Conservation (phyloP, 2,329 filamentous ascomycete species). For the Cordyceps cicadae region DNA sequence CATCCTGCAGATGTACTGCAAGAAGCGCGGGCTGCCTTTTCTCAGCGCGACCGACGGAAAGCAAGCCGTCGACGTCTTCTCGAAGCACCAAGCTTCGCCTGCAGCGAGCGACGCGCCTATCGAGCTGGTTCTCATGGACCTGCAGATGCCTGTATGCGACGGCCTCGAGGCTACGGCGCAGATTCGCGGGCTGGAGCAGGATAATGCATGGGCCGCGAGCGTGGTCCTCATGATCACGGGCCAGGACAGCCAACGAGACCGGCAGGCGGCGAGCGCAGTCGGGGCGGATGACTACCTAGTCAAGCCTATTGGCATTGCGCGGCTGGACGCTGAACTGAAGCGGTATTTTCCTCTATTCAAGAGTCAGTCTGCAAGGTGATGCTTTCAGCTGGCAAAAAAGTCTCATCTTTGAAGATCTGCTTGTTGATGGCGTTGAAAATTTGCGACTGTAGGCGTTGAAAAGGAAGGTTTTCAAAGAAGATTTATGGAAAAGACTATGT, state of each 20-base stretch:
- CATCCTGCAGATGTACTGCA: constrained; percentile 39
- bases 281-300: constrained; percentile 1
- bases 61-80: constrained; percentile 31
- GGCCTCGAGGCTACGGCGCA: constrained; percentile 21
- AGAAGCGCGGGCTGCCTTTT: constrained; percentile 33
- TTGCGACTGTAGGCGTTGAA: too few species aligned
- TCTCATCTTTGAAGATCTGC: too few species aligned
- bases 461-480: too few species aligned
- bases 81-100: constrained; percentile 14
- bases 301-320: neutral
- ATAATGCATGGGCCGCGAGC: constrained; percentile 12
- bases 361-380: neutral
- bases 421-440: too few species aligned
- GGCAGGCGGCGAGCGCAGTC: neutral
- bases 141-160: constrained; percentile 24
- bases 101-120: constrained; percentile 12
- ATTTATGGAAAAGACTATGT: too few species aligned
- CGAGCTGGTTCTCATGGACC: constrained; percentile 21
- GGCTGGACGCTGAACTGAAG: neutral
- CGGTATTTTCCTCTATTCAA: neutral
- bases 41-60: constrained; percentile 34
- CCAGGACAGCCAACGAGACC: constrained; percentile 17
- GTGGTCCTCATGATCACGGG: constrained; percentile 22
- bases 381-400: too few species aligned
- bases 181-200: constrained; percentile 19